These are phyloP conservation scores for Zygoascus sp. DNA, from an alignment of 1,139 yeast species.

Conservation along the genomic window DNA sequence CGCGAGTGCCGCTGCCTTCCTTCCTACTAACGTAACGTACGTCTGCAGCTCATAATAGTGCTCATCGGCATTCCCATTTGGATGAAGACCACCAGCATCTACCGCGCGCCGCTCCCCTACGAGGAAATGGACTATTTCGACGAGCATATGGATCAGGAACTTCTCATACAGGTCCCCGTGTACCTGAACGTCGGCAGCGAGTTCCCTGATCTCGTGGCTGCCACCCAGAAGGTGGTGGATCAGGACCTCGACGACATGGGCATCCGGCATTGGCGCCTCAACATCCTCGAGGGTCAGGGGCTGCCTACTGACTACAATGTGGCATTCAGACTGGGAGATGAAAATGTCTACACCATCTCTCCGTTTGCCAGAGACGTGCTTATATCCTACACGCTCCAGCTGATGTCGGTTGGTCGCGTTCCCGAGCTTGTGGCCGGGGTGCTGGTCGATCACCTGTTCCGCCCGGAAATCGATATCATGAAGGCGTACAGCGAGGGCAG, in stretches of 20 bases:
- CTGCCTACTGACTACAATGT: conserved; percentile 30
- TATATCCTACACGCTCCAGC: conserved; percentile 44
- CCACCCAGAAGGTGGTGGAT: conserved; percentile 42
- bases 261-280: conserved; percentile 29
- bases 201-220: conserved; percentile 42
- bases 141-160: conserved; percentile 34
- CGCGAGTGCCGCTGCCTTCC: background rate
- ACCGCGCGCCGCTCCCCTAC: conserved; percentile 69
- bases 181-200: conserved; percentile 40
- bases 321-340: conserved; percentile 30
- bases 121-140: conserved; percentile 46
- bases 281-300: conserved; percentile 30
- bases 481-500: conserved; percentile 14
- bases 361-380: conserved; percentile 42
- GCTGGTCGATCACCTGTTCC: conserved; percentile 50
- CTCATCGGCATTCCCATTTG: conserved; percentile 74
- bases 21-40: background rate
- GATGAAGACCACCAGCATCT: conserved; percentile 62
- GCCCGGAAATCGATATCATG: conserved; percentile 42
- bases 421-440: conserved; percentile 61
- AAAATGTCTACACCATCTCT: conserved; percentile 34
- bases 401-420: conserved; percentile 53
- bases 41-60: conserved; percentile 30
- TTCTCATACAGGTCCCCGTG: conserved; percentile 53
- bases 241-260: conserved; percentile 26